Conservation (phyloP, 1,139 yeast species). For the Yamadazyma membranifaciens region DNA sequence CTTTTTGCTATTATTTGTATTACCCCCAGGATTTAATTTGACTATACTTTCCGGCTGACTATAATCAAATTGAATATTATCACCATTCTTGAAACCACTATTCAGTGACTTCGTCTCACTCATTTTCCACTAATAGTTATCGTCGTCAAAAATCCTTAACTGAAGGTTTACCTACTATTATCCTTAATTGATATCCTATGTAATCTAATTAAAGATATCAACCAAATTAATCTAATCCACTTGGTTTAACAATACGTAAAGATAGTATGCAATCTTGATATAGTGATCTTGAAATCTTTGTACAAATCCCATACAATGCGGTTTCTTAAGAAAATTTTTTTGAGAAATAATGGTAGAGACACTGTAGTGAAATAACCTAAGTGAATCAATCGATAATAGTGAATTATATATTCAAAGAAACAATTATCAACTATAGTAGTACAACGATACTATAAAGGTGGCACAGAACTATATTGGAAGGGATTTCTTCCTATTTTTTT, state of each 20-base stretch:
- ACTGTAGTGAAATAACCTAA: neutral
- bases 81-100: conserved; percentile 39
- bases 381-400: neutral
- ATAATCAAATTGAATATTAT: conserved; percentile 61
- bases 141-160: too few relatives aligned
- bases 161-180: too few relatives aligned
- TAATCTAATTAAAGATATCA: too few relatives aligned
- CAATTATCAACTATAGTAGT: too few relatives aligned
- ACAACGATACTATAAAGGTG: neutral
- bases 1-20: conserved; percentile 17
- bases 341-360: conserved; percentile 1
- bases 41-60: neutral
- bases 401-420: neutral
- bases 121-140: conserved; percentile 3
- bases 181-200: neutral
- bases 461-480: too few relatives aligned
- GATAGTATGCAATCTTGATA: neutral
- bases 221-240: too few relatives aligned
- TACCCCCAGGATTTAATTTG: neutral
- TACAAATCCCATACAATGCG: conserved; percentile 4
- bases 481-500: too few relatives aligned
- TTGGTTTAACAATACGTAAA: too few relatives aligned
- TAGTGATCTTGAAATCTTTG: conserved; percentile 4
- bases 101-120: conserved; percentile 3
- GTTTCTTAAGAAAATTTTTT: conserved; percentile 4